These are phyloP conservation scores for Auriscalpium microsporum DNA, from an alignment of 768 basidiomycete species.

Conservation along the genomic window DNA sequence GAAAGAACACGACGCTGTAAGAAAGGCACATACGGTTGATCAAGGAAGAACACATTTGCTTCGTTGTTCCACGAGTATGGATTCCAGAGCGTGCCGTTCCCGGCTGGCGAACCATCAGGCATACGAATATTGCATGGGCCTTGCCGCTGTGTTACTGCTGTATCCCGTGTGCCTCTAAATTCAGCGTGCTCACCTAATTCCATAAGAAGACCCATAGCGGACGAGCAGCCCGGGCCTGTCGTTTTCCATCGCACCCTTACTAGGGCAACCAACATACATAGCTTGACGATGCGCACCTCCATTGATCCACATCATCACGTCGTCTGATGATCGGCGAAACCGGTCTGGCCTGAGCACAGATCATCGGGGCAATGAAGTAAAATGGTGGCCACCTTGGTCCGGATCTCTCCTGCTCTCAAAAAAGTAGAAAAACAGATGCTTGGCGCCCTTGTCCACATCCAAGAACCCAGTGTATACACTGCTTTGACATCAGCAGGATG, in stretches of 20 bases:
- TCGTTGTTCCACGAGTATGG: conserved; percentile 58
- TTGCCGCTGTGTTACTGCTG: conserved; percentile 13
- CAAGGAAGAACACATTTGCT: conserved; percentile 65
- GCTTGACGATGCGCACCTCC: neutral
- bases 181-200: conserved; percentile 34
- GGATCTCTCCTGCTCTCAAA: conserved; percentile 47
- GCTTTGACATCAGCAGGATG: neutral
- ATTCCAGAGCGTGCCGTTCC: conserved; percentile 56
- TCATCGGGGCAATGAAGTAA: neutral
- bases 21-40: conserved; percentile 33
- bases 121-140: conserved; percentile 58
- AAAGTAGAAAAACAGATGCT: conserved; percentile 51
- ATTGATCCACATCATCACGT: conserved; percentile 63
- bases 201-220: conserved; percentile 50
- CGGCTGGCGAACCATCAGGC: conserved; percentile 31
- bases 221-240: conserved; percentile 50
- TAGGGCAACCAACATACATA: neutral
- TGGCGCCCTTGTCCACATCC: conserved; percentile 40
- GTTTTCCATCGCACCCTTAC: neutral
- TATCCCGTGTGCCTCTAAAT: neutral
- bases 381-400: conserved; percentile 23
- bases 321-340: conserved; percentile 28
- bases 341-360: neutral
- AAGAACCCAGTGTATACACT: conserved; percentile 42
- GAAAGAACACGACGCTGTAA: neutral